Conservation (phyloP, 345 rosid species). For the Lagerstroemia speciosa region DNA sequence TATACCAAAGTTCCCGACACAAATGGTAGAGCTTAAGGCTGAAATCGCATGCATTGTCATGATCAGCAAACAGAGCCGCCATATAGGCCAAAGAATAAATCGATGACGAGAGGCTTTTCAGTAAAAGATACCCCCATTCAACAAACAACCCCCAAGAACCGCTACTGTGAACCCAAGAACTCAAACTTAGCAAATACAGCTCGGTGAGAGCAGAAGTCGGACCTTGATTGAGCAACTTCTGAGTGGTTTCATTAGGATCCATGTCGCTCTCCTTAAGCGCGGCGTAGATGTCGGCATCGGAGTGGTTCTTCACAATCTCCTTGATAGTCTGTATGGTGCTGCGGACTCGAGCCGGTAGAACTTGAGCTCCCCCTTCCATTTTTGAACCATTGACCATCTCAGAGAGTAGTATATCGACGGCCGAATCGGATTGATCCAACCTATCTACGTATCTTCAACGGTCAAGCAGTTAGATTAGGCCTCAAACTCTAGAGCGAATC, state of each 20-base stretch:
- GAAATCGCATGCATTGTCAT: background rate
- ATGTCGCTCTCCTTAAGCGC: slow-evolving; percentile 63
- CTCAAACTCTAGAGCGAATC: slow-evolving; percentile 6
- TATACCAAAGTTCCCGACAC: background rate
- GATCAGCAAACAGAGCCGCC: background rate
- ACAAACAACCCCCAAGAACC: background rate
- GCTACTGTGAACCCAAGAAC: background rate
- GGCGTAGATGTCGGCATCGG: slow-evolving; percentile 61
- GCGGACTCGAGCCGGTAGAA: slow-evolving; percentile 38
- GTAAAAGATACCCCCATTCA: background rate
- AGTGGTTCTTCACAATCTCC: slow-evolving; percentile 67
- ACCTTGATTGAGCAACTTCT: slow-evolving; percentile 80
- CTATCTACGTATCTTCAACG: background rate
- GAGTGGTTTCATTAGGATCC: slow-evolving; percentile 78
- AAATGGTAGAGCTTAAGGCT: background rate
- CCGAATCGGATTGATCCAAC: background rate
- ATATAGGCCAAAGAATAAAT: background rate
- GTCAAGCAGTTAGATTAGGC: background rate
- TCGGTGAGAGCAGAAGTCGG: background rate
- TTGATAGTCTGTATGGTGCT: slow-evolving; percentile 58
- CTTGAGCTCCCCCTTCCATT: slow-evolving; percentile 19
- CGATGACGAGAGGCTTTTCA: background rate
- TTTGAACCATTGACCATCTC: slow-evolving; percentile 38
- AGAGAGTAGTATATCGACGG: background rate
- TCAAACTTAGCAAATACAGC: background rate